Percentiles rank a stretch among this genome's conserved stretches.
Conservation (phyloP, 352 stramenopile species). For the Pythium sukuiense region DNA sequence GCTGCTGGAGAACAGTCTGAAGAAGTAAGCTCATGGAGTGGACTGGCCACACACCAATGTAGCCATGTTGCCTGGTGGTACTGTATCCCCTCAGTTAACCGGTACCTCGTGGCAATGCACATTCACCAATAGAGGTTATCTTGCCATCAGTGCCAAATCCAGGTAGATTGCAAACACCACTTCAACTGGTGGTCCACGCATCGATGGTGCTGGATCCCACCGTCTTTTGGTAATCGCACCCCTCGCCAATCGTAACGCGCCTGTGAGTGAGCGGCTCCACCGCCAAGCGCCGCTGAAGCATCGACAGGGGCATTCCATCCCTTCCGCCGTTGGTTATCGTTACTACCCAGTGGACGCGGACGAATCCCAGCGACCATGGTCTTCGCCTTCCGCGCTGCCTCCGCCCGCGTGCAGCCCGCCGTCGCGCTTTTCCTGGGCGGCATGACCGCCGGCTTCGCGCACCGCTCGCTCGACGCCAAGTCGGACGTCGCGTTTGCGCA, state of each 20-base stretch:
- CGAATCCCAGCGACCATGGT: constrained; percentile 40
- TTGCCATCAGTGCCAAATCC: constrained; percentile 1
- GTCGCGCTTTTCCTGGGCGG: constrained; percentile 59
- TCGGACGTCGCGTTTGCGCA: constrained; percentile 35
- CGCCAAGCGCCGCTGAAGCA: constrained; percentile 12
- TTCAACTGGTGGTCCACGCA: constrained; percentile 2
- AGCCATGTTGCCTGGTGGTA: constrained; percentile 1
- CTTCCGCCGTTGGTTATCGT: background rate
- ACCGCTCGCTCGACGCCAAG: constrained; percentile 34
- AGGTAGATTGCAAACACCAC: constrained; percentile 1
- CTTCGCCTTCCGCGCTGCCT: constrained; percentile 54
- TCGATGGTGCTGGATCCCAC: constrained; percentile 9
- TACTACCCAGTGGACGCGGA: background rate
- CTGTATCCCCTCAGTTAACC: background rate
- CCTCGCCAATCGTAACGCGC: constrained; percentile 19
- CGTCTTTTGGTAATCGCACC: constrained; percentile 24
- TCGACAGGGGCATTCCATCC: background rate
- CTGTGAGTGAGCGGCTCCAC: constrained; percentile 8
- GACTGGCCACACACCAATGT: background rate
- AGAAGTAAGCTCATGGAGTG: constrained; percentile 33
- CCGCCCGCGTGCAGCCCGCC: constrained; percentile 43
- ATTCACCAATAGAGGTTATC: constrained; percentile 15
- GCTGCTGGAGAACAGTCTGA: constrained; percentile 69
- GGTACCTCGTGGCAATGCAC: background rate
- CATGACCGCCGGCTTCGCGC: constrained; percentile 41